Base-by-base conservation (phyloP, 768 basidiomycete species). In the Panaeolus cyanescens region DNA sequence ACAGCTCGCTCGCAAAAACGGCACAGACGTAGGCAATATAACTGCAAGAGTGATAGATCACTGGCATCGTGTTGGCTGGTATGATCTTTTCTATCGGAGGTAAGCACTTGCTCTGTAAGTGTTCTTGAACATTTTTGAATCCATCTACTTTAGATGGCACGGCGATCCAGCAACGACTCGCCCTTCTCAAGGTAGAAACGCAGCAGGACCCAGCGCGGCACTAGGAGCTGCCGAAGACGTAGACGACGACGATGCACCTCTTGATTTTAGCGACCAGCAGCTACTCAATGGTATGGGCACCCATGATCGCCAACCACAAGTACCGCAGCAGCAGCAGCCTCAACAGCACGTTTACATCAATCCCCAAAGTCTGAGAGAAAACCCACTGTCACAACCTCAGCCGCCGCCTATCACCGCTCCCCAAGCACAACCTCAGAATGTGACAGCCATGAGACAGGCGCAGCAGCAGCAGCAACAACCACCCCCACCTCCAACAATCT, bases 51-150 rank as follows among this genome's bases (percentile, higher is more conserved):
- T 87, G 2, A 83, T 93, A 61, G 91, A 92, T 66, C 88, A 91
- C 61, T 93, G 91, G 91, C 88, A 90, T 66, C 82, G 85, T 59
- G 80, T 82, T 32, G 90, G 90, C 15, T 92, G 91, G 91, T 93
- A 91, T 68, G 80, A 80, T 10, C 76, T 91, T 22, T 93, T 93
- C 72, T 86, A 86, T 72, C 79, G 80, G 66, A 81, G 91, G 88
- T 89, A 63, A 20, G 76, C 25, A 10, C 31, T 19, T 13, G 39
- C 32, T 34, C 37, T 54, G 30, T 60, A 15, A 39, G 55, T 36
- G 20, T 45, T 40, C 36, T 17, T 64, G 54, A 56, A 56, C 30
- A 32, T 56, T 28, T 17, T 22, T 54, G 61, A 56, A 65, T 60
- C 55, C 64, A 54, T 50, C 57, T 10, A 19, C 45, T 37, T 45